phyloP scores from a whole-genome alignment of 75 land plant genomes.

The Pinus albicaulis region DNA sequence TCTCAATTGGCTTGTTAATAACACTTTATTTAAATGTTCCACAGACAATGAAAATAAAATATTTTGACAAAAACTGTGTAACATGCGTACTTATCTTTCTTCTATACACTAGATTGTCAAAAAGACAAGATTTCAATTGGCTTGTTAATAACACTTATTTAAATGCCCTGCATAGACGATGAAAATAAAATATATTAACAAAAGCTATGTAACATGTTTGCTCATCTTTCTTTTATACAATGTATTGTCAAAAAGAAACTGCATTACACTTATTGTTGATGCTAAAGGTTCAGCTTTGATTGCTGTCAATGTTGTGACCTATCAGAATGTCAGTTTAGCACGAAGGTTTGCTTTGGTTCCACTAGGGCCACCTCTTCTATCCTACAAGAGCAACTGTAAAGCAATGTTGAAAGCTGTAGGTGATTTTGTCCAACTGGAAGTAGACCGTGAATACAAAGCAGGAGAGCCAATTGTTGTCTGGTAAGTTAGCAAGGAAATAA shows the following conservation, averaged over 20 bases:
- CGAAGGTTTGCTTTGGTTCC: slow-evolving; percentile 97
- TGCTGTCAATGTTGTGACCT: background rate
- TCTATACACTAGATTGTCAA: background rate
- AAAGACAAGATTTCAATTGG: no score
- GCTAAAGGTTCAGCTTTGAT: background rate
- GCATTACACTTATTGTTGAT: background rate
- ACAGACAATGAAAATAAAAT: background rate
- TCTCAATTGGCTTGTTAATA: no score
- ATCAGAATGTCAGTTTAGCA: slow-evolving; percentile 88
- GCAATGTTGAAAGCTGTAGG: slow-evolving; percentile 95
- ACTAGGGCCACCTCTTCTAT: slow-evolving; percentile 88
- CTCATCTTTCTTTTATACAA: background rate
- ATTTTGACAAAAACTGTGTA: no score
- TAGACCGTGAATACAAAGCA: slow-evolving; percentile 88
- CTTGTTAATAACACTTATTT: no score
- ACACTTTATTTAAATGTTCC: background rate
- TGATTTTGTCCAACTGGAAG: slow-evolving; percentile 83
- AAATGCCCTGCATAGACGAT: background rate
- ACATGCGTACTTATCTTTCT: background rate
- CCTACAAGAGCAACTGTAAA: slow-evolving; percentile 95
- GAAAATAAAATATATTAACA: background rate
- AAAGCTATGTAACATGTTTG: no score
- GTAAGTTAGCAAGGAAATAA: slow-evolving; percentile 27
- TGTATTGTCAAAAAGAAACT: no score
- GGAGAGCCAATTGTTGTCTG: slow-evolving; percentile 94